These are phyloP conservation scores for Penstemon eatonii DNA, from an alignment of 257 asterid species.

Conservation along the genomic window DNA sequence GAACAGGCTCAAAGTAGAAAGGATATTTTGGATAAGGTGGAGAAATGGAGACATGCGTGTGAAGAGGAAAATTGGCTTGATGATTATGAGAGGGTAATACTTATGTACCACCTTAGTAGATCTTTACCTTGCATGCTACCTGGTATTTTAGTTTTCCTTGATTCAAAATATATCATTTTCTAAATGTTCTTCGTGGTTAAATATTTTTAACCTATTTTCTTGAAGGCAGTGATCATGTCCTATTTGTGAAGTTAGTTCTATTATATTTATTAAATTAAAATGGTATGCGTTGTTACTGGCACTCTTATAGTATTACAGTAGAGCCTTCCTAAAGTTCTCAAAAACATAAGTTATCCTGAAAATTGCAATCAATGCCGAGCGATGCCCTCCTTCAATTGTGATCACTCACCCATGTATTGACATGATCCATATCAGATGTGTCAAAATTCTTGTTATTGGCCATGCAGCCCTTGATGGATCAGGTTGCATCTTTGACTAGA, in stretches of 20 bases:
- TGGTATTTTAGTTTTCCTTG: conserved; percentile 13
- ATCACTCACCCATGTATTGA: not conserved
- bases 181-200: conserved; percentile 1
- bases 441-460: not conserved
- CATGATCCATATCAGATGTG: not conserved
- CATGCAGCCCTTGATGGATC: not conserved
- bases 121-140: conserved; percentile 3
- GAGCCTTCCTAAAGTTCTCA: not conserved
- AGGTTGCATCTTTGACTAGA: not conserved
- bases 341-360: not conserved
- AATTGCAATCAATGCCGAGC: not conserved
- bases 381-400: not conserved
- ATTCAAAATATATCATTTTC: conserved; percentile 16
- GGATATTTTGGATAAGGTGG: conserved; percentile 81
- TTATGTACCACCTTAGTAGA: conserved; percentile 5
- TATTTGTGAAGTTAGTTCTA: conserved; percentile 5
- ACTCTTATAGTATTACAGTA: not conserved
- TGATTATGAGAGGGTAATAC: conserved; percentile 78
- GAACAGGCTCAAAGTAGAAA: conserved; percentile 75
- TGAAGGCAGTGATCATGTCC: conserved; percentile 5
- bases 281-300: not conserved
- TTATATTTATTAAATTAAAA: not conserved
- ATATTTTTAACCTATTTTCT: conserved; percentile 5
- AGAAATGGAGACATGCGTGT: conserved; percentile 73
- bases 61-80: conserved; percentile 86